Evolutionary conservation across 2,329 filamentous ascomycete genomes (phyloP), one percentile per base, ranked within the genome.

Genomic region (Diaporthe nobilis): DNA sequence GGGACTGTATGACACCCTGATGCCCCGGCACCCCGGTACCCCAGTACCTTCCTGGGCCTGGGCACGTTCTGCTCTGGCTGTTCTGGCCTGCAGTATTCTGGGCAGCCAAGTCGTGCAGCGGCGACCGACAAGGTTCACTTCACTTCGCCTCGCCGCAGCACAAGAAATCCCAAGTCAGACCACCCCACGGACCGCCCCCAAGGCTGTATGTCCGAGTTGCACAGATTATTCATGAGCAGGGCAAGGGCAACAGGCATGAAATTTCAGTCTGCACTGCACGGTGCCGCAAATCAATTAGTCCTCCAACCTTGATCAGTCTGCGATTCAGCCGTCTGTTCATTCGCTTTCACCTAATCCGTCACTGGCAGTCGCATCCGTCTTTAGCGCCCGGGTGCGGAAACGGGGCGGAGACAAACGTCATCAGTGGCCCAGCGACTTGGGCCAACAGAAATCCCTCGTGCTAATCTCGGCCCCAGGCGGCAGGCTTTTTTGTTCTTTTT

Each of bases 371-470:
- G 65, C 49, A 70, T 58, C 68, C 68, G 51, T 58, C 28, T 71
- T 60, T 71, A 34, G 68, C 55, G 68, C 55, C 39, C 47, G 42
- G 53, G 68, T 10, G 37, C 39, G 53, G 65, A 70, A 70, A 70
- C 65, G 49, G 65, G 34, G 65, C 65, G 65, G 65, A 28, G 65
- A 55, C 34, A 55, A 68, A 70, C 65, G 65, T 70, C 65, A 70
- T 70, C 65, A 70, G 39, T 55, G 34, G 65, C 34, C 65, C 65
- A 70, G 49, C 65, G n/a, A 70, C 65, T 39, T 70, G 65, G 65
- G 22, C 65, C 47, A 70, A 55, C 49, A 68, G 47, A 68, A 68
- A 68, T 68, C 22, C 63, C 63, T 68, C 63, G 31, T 53, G 63
- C 65, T 68, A 53, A 68, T 68, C 49, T 68, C 65, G 65, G 65